A percentile compares a stretch with the other conserved stretches of the same genome.
Evolutionary conservation across 2,329 filamentous ascomycete genomes (phyloP).

Genomic region (Lojkania enalia): DNA sequence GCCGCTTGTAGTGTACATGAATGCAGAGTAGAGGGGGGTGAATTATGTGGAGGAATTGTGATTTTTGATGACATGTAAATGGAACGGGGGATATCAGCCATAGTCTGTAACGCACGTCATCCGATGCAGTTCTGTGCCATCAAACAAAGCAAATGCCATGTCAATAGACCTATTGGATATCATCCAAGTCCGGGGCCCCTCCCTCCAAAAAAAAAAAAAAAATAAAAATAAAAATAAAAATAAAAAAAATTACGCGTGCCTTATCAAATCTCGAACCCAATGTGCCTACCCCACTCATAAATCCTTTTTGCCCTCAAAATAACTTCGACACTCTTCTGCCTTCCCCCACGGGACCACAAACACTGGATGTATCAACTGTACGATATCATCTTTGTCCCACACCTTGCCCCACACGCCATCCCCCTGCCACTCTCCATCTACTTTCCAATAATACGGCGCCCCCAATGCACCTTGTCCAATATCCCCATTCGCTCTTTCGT

Average conservation of each 20-base stretch:
- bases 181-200: no score
- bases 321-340: conserved; percentile 66
- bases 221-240: no score
- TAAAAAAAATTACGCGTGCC: no score
- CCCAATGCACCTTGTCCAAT: conserved; percentile 31
- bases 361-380: conserved; percentile 76
- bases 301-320: conserved; percentile 64
- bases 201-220: no score
- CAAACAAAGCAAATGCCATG: no score
- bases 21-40: conserved; percentile 8
- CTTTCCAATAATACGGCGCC: conserved; percentile 51
- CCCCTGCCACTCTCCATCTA: conserved; percentile 55
- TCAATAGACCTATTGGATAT: no score
- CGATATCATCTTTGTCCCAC: conserved; percentile 71
- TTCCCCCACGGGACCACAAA: conserved; percentile 78
- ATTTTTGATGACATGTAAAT: not conserved
- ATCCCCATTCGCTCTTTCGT: conserved; percentile 39
- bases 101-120: no score
- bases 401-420: conserved; percentile 66
- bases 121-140: no score
- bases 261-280: no score
- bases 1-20: conserved; percentile 37
- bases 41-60: not conserved
- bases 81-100: no score
- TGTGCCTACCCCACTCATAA: conserved; percentile 48